phyloP scores from a whole-genome alignment of 2,329 filamentous ascomycete species.

The Dothistroma pini region DNA sequence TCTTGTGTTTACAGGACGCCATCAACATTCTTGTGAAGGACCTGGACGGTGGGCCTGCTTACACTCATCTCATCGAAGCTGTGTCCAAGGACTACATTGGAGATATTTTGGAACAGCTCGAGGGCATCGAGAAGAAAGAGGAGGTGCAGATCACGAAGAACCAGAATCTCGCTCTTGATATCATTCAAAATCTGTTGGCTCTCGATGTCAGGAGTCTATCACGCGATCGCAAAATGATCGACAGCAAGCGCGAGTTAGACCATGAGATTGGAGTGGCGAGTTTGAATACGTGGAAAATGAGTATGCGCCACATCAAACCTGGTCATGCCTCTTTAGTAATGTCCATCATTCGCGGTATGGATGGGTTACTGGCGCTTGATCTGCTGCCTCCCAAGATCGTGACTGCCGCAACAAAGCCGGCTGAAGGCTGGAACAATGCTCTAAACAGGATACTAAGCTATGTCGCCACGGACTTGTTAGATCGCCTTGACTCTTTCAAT shows the following conservation, averaged over 20 bases:
- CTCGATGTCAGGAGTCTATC: conserved; percentile 69
- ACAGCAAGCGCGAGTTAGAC: conserved; percentile 58
- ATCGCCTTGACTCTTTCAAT: conserved; percentile 73
- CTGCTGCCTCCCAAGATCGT: conserved; percentile 52
- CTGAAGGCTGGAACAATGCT: conserved; percentile 72
- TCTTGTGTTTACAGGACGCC: conserved; percentile 35
- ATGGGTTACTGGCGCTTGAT: conserved; percentile 70
- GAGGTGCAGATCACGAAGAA: conserved; percentile 33
- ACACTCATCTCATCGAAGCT: conserved; percentile 30
- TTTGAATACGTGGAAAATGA: conserved; percentile 71
- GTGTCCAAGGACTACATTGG: conserved; percentile 30
- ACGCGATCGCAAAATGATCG: conserved; percentile 65
- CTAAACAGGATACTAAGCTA: conserved; percentile 60
- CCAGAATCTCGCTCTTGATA: conserved; percentile 54
- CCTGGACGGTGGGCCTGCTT: conserved; percentile 29
- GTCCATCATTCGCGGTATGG: conserved; percentile 66
- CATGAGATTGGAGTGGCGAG: conserved; percentile 67
- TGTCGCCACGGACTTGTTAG: conserved; percentile 70
- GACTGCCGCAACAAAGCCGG: conserved; percentile 49
- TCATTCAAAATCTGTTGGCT: conserved; percentile 63
- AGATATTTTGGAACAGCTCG: conserved; percentile 29
- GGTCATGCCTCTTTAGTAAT: conserved; percentile 70
- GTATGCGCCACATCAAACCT: conserved; percentile 64
- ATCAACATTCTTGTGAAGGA: conserved; percentile 19
- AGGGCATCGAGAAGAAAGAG: conserved; percentile 31